Evolutionary conservation across 768 basidiomycete species (phyloP), one percentile per base, ranked within the genome.

Genomic region (Hysterangium stoloniferum): DNA sequence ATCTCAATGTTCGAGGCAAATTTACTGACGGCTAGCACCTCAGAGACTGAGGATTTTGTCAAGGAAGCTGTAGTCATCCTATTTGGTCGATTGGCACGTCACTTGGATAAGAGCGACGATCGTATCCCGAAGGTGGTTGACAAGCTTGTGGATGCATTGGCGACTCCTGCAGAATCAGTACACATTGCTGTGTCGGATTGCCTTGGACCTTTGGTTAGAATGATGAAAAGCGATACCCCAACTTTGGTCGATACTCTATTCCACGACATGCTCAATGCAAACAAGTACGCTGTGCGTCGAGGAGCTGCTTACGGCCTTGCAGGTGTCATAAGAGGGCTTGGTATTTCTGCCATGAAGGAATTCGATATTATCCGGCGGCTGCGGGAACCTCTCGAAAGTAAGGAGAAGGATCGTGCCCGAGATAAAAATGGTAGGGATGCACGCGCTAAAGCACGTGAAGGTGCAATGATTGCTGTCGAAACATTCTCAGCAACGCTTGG

Each of bases 171-270:
- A 2, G 96, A 99, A 63, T 85, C 94, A 61, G 96, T 99, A 0
- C 95, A 98, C 63, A 84, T 90, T 38, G 94, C 96, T 6, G 92
- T 98, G 1, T 90, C 94, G 0, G 96, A 97, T 52, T 98, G 95
- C 68, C 72, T 99, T 3, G 84, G 90, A 0, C 90, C 93, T 1
- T 72, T 99, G 6, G 87, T 93, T 35, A 74, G 76, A 31, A 67
- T 81, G 27, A 85, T 90, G 74, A 70, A 72, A 28, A 71, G 76
- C 6, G 68, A 74, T 27, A 75, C 75, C 13, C 69, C 75, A 2
- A 62, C 66, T 19, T 71, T 99, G n/a, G 76, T 92, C 38, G 86
- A 90, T 44, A 69, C 73, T 49, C 73, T 99, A 3, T 77, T 93
- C 57, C 73, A 79, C 9, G 84, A 91, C 29, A 73, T 97, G 15